Conservation (phyloP, 1,139 yeast species). For the Magnusiomyces suaveolens region DNA sequence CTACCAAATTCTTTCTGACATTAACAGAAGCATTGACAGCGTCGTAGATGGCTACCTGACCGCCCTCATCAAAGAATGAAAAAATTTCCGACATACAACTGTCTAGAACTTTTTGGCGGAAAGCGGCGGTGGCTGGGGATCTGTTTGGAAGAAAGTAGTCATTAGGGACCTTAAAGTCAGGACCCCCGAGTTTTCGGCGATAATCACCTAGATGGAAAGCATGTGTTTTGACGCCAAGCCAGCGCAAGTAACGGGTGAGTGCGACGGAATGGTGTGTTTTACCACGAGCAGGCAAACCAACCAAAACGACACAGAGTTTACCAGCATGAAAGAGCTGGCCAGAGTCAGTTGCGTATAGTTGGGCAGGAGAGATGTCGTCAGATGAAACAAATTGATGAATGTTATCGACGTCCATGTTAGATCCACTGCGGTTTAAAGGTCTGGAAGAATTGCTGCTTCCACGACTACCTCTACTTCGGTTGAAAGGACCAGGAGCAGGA, state of each 20-base stretch:
- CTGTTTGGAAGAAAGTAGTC: slow-evolving; percentile 66
- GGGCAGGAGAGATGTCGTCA: slow-evolving; percentile 52
- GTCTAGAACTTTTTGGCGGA: slow-evolving; percentile 51
- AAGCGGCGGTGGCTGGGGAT: slow-evolving; percentile 40
- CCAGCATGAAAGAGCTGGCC: slow-evolving; percentile 95
- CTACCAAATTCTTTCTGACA: slow-evolving; percentile 37
- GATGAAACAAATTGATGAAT: slow-evolving; percentile 28
- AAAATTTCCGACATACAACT: slow-evolving; percentile 63
- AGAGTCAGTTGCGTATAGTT: slow-evolving; percentile 79
- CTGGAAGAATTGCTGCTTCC: not conserved
- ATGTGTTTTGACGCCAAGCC: slow-evolving; percentile 89
- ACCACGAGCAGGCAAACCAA: slow-evolving; percentile 94
- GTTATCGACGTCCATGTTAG: slow-evolving; percentile 24
- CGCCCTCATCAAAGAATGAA: slow-evolving; percentile 57
- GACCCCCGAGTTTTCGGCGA: slow-evolving; percentile 48
- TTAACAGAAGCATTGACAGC: slow-evolving; percentile 80
- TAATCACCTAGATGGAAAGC: slow-evolving; percentile 91
- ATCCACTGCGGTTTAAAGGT: slow-evolving; percentile 6
- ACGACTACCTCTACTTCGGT: slow-evolving; percentile 3
- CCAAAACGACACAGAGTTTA: slow-evolving; percentile 75
- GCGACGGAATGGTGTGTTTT: slow-evolving; percentile 90
- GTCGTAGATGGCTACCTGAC: slow-evolving; percentile 93
- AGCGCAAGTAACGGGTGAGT: slow-evolving; percentile 78
- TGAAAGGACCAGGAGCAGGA: slow-evolving; percentile 14
- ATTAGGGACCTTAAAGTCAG: slow-evolving; percentile 44